Conservation (phyloP, 2,329 filamentous ascomycete genomes). For the Scleromitrula shiraiana region DNA sequence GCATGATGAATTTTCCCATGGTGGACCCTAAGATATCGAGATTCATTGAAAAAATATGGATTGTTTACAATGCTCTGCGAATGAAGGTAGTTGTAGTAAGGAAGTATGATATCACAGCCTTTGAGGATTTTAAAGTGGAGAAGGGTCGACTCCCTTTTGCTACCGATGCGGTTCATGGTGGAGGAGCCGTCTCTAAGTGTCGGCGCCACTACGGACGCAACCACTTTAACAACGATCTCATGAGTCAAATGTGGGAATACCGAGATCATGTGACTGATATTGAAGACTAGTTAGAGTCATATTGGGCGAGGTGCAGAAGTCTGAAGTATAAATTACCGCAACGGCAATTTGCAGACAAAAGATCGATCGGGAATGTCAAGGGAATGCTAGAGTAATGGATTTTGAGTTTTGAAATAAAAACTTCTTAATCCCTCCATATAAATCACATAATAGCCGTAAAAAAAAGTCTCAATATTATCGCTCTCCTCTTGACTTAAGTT, state of each 20-base stretch:
- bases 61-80: not conserved
- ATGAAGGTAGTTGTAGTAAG: not conserved
- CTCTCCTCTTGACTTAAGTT: not conserved
- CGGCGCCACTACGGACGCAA: conserved; percentile 7
- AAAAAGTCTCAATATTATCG: too few relatives aligned
- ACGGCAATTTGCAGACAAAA: too few relatives aligned
- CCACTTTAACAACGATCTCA: not conserved
- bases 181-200: not conserved
- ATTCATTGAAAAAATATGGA: conserved; percentile 2
- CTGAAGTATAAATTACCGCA: too few relatives aligned
- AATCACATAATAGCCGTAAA: too few relatives aligned
- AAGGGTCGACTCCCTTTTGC: not conserved
- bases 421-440: too few relatives aligned
- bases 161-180: not conserved
- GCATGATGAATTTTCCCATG: conserved; percentile 2
- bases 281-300: not conserved
- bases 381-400: too few relatives aligned
- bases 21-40: not conserved
- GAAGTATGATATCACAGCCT: conserved; percentile 8
- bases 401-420: too few relatives aligned
- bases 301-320: too few relatives aligned
- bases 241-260: not conserved
- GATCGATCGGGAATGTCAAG: too few relatives aligned
- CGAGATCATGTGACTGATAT: conserved; percentile 1
- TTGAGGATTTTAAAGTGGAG: not conserved